phyloP scores from a whole-genome alignment of 345 rosid species.

The Lepidium didymum region DNA sequence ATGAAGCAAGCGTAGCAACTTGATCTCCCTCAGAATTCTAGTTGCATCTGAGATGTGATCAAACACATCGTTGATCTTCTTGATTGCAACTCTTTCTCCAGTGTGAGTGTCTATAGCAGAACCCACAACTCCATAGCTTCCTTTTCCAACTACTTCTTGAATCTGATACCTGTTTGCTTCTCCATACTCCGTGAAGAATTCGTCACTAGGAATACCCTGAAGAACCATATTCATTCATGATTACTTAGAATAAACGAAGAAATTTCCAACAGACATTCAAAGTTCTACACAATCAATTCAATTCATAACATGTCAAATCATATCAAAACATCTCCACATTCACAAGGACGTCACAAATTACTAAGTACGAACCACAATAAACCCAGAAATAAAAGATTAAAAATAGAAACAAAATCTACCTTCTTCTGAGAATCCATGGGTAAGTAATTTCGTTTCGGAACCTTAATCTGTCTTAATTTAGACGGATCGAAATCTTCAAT shows the following conservation, averaged over 20 bases:
- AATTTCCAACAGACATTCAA: background rate
- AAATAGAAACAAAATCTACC: conserved; percentile 30
- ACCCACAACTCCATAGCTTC: conserved; percentile 92
- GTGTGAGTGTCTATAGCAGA: conserved; percentile 83
- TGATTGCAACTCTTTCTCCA: conserved; percentile 85
- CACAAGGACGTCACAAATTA: background rate
- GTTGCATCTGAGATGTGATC: conserved; percentile 97
- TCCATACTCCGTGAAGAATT: conserved; percentile 95
- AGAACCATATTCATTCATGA: background rate
- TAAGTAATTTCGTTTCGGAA: conserved; percentile 43
- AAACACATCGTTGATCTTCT: conserved; percentile 91
- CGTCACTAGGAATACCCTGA: conserved; percentile 55
- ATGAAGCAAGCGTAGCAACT: conserved; percentile 81
- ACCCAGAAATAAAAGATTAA: background rate
- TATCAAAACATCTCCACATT: background rate
- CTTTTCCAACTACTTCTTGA: conserved; percentile 93
- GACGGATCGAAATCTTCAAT: conserved; percentile 39
- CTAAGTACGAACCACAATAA: background rate
- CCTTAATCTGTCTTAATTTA: conserved; percentile 39
- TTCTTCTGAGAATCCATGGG: conserved; percentile 67
- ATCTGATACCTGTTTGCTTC: conserved; percentile 81
- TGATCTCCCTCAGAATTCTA: conserved; percentile 85
- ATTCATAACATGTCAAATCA: background rate
- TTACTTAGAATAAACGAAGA: background rate
- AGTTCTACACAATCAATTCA: background rate